These are phyloP conservation scores for Metschnikowia peoriensis DNA, from an alignment of 805 yeast genomes.

Conservation along the genomic window DNA sequence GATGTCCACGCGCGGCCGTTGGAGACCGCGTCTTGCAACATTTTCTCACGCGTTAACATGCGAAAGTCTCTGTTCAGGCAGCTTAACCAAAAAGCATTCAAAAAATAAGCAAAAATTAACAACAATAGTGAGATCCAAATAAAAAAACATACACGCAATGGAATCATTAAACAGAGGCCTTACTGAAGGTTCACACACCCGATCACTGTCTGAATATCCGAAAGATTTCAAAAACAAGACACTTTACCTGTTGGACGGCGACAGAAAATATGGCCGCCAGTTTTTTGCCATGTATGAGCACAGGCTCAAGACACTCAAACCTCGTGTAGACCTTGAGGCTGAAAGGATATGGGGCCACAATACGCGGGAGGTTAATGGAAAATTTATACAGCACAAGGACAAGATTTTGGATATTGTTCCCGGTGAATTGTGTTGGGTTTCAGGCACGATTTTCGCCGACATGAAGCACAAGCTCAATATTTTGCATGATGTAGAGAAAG, in stretches of 20 bases:
- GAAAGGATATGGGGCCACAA: conserved; percentile 55
- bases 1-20: neutral
- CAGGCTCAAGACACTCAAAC: conserved; percentile 31
- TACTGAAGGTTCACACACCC: neutral
- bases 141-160: conserved; percentile 6
- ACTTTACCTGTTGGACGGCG: conserved; percentile 20
- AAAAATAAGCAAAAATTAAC: too few species aligned
- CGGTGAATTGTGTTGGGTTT: conserved; percentile 70
- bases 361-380: conserved; percentile 31
- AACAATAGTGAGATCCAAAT: neutral
- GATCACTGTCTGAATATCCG: conserved; percentile 1
- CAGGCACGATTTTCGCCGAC: conserved; percentile 85
- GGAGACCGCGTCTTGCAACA: neutral
- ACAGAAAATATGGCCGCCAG: conserved; percentile 38
- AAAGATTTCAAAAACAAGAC: conserved; percentile 15
- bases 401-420: conserved; percentile 59
- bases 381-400: conserved; percentile 30
- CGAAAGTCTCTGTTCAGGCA: neutral
- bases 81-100: neutral
- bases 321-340: conserved; percentile 35
- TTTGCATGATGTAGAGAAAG: conserved; percentile 71
- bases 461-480: conserved; percentile 84
- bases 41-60: neutral
- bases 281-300: conserved; percentile 45
- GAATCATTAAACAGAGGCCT: conserved; percentile 7